Base-by-base conservation (phyloP, 495 filamentous ascomycete genomes). In the Parathielavia appendiculata region DNA sequence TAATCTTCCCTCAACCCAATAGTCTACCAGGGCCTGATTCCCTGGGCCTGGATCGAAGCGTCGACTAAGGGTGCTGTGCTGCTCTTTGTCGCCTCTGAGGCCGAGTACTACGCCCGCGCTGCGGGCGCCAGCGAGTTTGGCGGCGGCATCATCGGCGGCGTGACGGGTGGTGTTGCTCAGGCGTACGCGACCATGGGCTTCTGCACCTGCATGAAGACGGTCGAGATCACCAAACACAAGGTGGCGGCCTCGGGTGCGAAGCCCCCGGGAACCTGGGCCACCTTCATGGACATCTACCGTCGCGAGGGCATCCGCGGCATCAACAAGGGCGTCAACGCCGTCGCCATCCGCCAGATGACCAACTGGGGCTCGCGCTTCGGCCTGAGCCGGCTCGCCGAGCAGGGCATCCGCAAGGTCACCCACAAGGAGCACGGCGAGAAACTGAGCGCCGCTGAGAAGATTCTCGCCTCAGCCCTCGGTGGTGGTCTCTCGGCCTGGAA, bases 201-300 rank as follows among this genome's bases (percentile, higher is more conserved):
- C 84, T 98, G 93, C 76, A 98, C 93, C 40, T 98, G 93, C 83
- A 98, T 98, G 93, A 98, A 98, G 86, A 98, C 93, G 56, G 95
- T 97, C 60, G 95, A 97, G 78, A 98, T 98, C 77, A 98, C 93
- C 67, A 91, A 95, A 77, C 89, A 93, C 79, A 96, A 97, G 82
- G 77, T 95, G 69, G 91, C 92, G 4, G 86, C 90, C 9, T 63
- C 79, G 32, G 93, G 93, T 65, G 81, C 85, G 39, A 90, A 91
- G 76, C 89, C 89, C 19, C 88, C 86, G 3, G 85, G 91, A 66
- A 97, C 95, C 54, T 92, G 93, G 70, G 80, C 80, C 49, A 96
- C 92, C 53, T 98, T 98, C 77, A 92, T 92, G 87, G 87, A 91
- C 69, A 98, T 98, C 71, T 98, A 92, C 79, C 87, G 88, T 62